Base-by-base conservation (phyloP, 1,139 yeast species). In the Candida sojae region DNA sequence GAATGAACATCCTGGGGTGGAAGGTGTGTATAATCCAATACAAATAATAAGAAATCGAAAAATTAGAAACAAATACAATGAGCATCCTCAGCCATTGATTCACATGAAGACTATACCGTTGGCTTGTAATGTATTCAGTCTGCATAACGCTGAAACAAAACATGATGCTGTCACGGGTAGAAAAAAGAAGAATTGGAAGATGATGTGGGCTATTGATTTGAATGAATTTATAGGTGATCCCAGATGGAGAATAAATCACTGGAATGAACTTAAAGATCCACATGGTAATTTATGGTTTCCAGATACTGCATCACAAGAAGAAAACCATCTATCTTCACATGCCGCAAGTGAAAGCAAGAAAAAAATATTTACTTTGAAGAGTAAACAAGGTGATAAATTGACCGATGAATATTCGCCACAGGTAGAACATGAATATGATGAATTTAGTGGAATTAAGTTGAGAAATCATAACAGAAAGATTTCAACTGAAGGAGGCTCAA, bases 21-120 rank as follows among this genome's bases (percentile, higher is more conserved):
- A 84, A 52, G 88, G 86, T 0, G 79, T 80, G 2, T 90, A 86
- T 66, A 90, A 90, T 60, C 97, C 97, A 1, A 68, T 90, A 42
- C 96, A 88, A 61, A 78, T 84, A 17, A 80, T 90, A 34, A 70
- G 97, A 51, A 87, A 90, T 63, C 71, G 97, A 48, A 73, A 75
- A 50, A 62, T 84, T 9, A 63, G 77, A 54, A 75, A 76, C 53
- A 79, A 76, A 55, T 69, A 77, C 56, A 68, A 68, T 39, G 80
- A 77, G 44, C 63, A 62, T 46, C 74, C 75, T 12, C 66, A 66
- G 43, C 67, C 68, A 1, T 53, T 74, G 9, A 21, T 35, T 6
- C 52, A 68, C 2, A 57, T 67, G 26, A 68, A 69, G 48, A 62
- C 73, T 1, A 57, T 73, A 4, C 83, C 84, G 3, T 63, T 79